Base-by-base conservation (phyloP, 2,329 filamentous ascomycete genomes). In the Orbilia ellipsospora region DNA sequence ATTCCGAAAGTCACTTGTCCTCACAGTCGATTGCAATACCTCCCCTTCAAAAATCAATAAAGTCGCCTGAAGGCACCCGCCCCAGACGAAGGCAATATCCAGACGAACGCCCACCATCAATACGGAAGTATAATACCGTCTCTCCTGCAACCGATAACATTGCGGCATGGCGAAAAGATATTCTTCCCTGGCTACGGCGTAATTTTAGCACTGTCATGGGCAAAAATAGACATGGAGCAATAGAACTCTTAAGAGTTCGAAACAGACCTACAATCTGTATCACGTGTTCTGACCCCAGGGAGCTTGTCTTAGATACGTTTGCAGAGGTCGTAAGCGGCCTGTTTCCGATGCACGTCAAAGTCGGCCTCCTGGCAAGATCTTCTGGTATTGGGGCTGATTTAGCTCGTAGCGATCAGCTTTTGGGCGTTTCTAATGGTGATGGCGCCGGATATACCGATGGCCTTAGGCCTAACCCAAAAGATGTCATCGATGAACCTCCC, bases 201-300 rank as follows among this genome's bases (percentile, higher is more conserved):
- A 77, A 77, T 54, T 77, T 77, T 28, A 67, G 73, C 18, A 77
- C 60, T 16, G 73, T 77, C 1, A 77, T 77, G 73, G 73, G 73
- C 5, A 77, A 77, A 61, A 77, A 77, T 31, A 77, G 72, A 20
- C 65, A 77, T 48, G 73, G 73, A 1, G 73, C 73, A 16, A 77
- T 77, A n/a, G 73, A 77, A n/a, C 61, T 77, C 4, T 28, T 77
- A 15, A 45, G 73, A 44, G 73, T 77, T 12, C 54, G 73, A 20
- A 77, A 77, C 26, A 70, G 66, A n/a, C 73, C 73, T 31, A 77
- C 73, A n/a, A 77, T 77, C 23, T 77, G 73, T 40, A 77, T 77
- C n/a, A 77, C 73, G 10, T 77, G 73, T 28, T 77, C 73, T 6
- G 73, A 77, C 51, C 73, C 73, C 12, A 77, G 72, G 36, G 73